These are phyloP conservation scores for Suillus subluteus DNA, from an alignment of 768 basidiomycete genomes.

Conservation along the genomic window DNA sequence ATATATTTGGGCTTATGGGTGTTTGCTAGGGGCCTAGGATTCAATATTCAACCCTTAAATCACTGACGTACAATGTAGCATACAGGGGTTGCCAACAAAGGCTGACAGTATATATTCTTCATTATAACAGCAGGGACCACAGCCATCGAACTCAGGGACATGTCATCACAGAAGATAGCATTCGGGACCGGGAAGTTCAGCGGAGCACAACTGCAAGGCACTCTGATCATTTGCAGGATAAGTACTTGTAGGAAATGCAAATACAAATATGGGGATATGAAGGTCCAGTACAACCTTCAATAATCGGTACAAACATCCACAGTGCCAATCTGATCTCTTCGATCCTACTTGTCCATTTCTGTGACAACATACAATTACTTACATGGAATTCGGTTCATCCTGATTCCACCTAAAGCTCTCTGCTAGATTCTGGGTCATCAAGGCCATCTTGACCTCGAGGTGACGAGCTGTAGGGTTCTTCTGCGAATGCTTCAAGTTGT, in stretches of 20 bases:
- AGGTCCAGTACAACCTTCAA: neutral
- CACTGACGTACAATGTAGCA: neutral
- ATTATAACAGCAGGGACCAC: neutral
- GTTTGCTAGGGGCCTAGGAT: neutral
- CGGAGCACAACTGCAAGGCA: neutral
- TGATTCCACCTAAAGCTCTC: neutral
- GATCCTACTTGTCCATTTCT: neutral
- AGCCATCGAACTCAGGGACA: neutral
- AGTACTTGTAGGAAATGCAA: neutral
- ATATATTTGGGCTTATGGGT: neutral
- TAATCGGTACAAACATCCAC: neutral
- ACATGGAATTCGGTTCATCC: neutral
- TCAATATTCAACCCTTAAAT: neutral
- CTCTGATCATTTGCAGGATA: neutral
- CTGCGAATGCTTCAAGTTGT: constrained; percentile 15
- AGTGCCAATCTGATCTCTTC: neutral
- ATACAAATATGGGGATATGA: neutral
- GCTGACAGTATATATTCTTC: neutral
- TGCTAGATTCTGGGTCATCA: neutral
- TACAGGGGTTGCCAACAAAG: neutral
- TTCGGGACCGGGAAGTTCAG: neutral
- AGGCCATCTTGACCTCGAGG: neutral
- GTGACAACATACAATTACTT: neutral
- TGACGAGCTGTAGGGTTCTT: neutral
- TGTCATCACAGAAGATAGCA: neutral